phyloP scores from a whole-genome alignment of 2,329 filamentous ascomycete genomes.

The Monilinia fructicola region DNA sequence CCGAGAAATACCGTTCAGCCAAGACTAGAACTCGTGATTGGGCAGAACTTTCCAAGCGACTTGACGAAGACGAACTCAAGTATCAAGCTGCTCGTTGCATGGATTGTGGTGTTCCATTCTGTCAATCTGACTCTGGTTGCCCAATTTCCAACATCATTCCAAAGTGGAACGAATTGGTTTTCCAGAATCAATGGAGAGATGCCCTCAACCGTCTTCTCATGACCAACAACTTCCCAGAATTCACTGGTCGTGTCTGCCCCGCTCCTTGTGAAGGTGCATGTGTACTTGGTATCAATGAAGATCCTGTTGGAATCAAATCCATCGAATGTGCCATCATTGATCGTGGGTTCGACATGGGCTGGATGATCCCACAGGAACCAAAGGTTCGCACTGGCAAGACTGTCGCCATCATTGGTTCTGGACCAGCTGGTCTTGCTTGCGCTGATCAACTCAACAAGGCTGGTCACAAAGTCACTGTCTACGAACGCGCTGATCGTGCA shows the following conservation, averaged over 20 bases:
- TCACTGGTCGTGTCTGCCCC: slow-evolving; percentile 94
- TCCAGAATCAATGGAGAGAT: slow-evolving; percentile 79
- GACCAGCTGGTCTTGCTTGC: slow-evolving; percentile 83
- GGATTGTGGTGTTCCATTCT: slow-evolving; percentile 98
- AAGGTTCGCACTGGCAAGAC: slow-evolving; percentile 82
- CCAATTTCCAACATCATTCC: slow-evolving; percentile 97
- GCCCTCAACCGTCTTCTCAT: slow-evolving; percentile 87
- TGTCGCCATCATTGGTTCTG: slow-evolving; percentile 86
- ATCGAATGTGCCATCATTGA: slow-evolving; percentile 98
- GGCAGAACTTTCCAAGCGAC: slow-evolving; percentile 82
- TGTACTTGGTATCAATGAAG: slow-evolving; percentile 93
- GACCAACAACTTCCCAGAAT: slow-evolving; percentile 99
- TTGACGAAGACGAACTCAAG: slow-evolving; percentile 93
- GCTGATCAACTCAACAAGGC: slow-evolving; percentile 94
- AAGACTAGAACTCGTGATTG: slow-evolving; percentile 88
- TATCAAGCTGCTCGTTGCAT: slow-evolving; percentile 96
- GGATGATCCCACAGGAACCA: slow-evolving; percentile 86
- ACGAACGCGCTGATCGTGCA: slow-evolving; percentile 86
- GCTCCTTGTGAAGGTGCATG: slow-evolving; percentile 96
- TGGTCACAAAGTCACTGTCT: slow-evolving; percentile 84
- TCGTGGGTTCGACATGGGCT: slow-evolving; percentile 95
- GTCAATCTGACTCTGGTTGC: slow-evolving; percentile 92
- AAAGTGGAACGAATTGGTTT: slow-evolving; percentile 88
- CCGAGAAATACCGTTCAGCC: slow-evolving; percentile 87
- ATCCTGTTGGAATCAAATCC: slow-evolving; percentile 96